A percentile compares a stretch with the other conserved stretches of the same genome.
Conservation (phyloP, 208 protist genomes). For the Leishmania turanica region DNA sequence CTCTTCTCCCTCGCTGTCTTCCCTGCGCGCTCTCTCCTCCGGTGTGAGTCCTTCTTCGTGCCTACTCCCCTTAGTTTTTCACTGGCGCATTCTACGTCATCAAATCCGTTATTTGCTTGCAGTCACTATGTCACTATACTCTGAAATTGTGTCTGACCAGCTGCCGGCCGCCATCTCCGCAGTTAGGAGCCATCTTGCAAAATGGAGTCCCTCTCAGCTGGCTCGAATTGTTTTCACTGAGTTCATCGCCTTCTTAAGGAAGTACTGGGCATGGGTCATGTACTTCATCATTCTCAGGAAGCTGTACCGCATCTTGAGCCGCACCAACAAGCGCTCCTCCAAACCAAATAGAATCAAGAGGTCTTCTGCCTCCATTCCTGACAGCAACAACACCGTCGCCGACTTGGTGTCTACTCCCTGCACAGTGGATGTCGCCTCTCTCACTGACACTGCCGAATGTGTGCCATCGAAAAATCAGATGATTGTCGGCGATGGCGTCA, state of each 20-base stretch:
- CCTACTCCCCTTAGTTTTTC: background rate
- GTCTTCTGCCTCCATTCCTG: slow-evolving; percentile 18
- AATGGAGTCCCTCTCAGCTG: slow-evolving; percentile 16
- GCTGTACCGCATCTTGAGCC: slow-evolving; percentile 34
- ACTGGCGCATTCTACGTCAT: background rate
- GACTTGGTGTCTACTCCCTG: slow-evolving; percentile 2
- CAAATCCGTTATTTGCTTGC: background rate
- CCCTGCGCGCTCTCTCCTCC: background rate
- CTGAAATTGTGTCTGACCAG: slow-evolving; percentile 41
- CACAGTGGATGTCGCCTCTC: slow-evolving; percentile 17
- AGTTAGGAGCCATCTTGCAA: slow-evolving; percentile 15
- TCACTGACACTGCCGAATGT: slow-evolving; percentile 8
- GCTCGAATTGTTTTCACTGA: slow-evolving; percentile 22
- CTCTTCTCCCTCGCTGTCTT: background rate
- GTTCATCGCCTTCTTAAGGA: slow-evolving; percentile 26
- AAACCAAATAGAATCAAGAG: slow-evolving; percentile 17
- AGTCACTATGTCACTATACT: slow-evolving; percentile 27
- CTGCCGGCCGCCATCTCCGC: slow-evolving; percentile 28
- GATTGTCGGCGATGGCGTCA: slow-evolving; percentile 53
- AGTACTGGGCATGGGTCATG: slow-evolving; percentile 39
- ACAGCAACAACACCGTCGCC: slow-evolving; percentile 19
- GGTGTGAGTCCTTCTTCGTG: background rate
- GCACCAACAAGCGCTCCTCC: slow-evolving; percentile 15
- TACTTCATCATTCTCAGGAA: slow-evolving; percentile 48
- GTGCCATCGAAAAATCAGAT: slow-evolving; percentile 33